phyloP scores from a whole-genome alignment of 1,284 basidiomycete genomes.

The Malassezia arunalokei region DNA sequence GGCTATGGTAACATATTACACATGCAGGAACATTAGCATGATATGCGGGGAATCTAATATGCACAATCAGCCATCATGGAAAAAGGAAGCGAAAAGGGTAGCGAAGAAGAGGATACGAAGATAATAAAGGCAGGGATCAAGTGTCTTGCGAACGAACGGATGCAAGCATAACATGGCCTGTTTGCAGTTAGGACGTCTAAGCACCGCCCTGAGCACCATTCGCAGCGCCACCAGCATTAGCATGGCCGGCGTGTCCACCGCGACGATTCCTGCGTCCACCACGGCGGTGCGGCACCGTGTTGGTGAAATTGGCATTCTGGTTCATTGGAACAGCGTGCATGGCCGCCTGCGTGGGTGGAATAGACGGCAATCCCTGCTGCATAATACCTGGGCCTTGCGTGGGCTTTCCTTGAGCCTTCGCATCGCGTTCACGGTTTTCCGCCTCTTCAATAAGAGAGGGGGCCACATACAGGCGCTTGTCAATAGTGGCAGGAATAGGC shows the following conservation, averaged over 20 bases:
- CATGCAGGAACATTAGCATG: neutral
- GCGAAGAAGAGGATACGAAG: neutral
- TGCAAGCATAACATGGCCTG: neutral
- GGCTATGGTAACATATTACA: constrained; percentile 1
- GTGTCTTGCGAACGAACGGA: neutral
- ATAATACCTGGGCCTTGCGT: constrained; percentile 20
- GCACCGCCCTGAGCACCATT: neutral
- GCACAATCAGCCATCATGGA: neutral
- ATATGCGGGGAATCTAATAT: neutral
- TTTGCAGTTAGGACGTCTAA: neutral
- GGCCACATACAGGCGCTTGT: constrained; percentile 66
- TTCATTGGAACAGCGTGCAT: constrained; percentile 41
- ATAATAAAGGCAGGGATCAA: neutral
- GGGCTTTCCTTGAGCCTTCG: constrained; percentile 7
- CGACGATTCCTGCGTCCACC: constrained; percentile 19
- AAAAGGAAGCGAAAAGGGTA: neutral
- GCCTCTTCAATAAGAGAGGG: constrained; percentile 38
- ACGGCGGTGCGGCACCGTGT: constrained; percentile 32
- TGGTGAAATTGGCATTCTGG: constrained; percentile 42
- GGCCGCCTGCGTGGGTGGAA: constrained; percentile 43
- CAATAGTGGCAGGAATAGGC: constrained; percentile 81
- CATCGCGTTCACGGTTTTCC: constrained; percentile 17
- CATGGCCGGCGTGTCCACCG: constrained; percentile 3
- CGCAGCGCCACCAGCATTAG: neutral
- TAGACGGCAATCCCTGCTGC: constrained; percentile 43